phyloP scores from a whole-genome alignment of 108 stramenopile species.

The Pelagomonas calceolata region DNA sequence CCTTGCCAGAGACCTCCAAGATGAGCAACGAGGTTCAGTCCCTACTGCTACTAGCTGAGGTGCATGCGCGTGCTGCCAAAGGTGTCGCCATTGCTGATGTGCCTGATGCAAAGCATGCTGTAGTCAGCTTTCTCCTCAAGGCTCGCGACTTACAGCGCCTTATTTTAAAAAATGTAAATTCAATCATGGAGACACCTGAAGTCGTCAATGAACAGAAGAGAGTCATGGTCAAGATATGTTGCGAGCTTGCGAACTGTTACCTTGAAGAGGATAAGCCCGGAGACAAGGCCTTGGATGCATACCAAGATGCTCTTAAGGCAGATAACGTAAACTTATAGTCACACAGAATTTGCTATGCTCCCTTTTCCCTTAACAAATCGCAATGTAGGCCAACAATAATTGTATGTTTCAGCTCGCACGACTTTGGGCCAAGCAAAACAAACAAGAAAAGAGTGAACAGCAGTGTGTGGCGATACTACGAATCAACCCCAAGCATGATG shows the following conservation, averaged over 20 bases:
- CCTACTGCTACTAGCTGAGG: conserved; percentile 18
- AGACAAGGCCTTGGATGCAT: conserved; percentile 10
- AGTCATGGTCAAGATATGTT: conserved; percentile 11
- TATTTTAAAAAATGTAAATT: neutral
- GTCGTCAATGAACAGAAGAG: neutral
- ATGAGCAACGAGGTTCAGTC: conserved; percentile 7
- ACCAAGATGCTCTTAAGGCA: conserved; percentile 22
- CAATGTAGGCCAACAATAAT: conserved; percentile 12
- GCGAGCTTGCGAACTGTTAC: conserved; percentile 9
- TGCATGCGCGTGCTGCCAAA: conserved; percentile 11
- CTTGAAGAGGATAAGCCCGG: conserved; percentile 16
- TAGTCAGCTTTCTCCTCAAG: neutral
- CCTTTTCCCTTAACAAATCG: no score
- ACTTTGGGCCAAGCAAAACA: conserved; percentile 21
- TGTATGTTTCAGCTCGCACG: conserved; percentile 35
- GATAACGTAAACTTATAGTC: neutral
- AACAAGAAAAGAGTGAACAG: conserved; percentile 29
- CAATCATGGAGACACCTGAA: no score
- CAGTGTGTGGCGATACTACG: conserved; percentile 24
- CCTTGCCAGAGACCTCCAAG: neutral
- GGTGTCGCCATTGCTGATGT: neutral
- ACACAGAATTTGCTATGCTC: no score
- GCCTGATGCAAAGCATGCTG: neutral
- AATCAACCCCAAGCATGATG: conserved; percentile 19
- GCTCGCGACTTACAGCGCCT: neutral